phyloP scores from a whole-genome alignment of 1,139 yeast genomes.

The Candida labiduridarum region DNA sequence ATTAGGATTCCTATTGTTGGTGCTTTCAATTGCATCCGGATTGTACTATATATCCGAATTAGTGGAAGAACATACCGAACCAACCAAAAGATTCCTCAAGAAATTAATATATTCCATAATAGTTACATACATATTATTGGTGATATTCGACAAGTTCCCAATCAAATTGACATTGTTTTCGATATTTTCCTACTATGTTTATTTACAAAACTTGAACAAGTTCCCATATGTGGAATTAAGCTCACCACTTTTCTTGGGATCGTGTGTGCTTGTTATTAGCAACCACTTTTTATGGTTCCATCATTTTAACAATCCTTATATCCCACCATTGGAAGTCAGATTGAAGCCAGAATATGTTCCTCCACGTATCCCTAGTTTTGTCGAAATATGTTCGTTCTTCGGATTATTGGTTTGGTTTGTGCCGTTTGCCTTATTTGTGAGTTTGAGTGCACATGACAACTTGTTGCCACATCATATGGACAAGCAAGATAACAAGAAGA shows the following conservation, averaged over 20 bases:
- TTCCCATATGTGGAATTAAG: conserved; percentile 84
- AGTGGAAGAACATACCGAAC: conserved; percentile 90
- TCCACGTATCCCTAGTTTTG: conserved; percentile 76
- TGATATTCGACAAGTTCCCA: conserved; percentile 80
- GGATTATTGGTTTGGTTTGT: conserved; percentile 93
- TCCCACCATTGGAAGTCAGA: conserved; percentile 59
- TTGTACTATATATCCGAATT: conserved; percentile 87
- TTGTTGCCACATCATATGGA: conserved; percentile 66
- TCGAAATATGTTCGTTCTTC: conserved; percentile 91
- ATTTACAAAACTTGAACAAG: conserved; percentile 70
- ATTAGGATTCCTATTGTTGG: conserved; percentile 72
- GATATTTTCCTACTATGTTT: conserved; percentile 68
- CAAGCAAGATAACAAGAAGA: conserved; percentile 33
- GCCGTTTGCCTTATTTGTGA: conserved; percentile 90
- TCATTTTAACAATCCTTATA: conserved; percentile 71
- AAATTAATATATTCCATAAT: conserved; percentile 65
- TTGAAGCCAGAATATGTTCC: conserved; percentile 59
- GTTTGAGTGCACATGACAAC: conserved; percentile 90
- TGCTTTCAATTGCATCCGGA: conserved; percentile 73
- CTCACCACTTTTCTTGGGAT: conserved; percentile 68
- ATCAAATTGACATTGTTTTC: conserved; percentile 65
- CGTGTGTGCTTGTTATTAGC: conserved; percentile 71
- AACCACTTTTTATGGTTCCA: conserved; percentile 93
- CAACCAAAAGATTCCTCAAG: conserved; percentile 71
- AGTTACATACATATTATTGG: conserved; percentile 53